Conservation (phyloP, 345 rosid species). For the Iberis pinnata region DNA sequence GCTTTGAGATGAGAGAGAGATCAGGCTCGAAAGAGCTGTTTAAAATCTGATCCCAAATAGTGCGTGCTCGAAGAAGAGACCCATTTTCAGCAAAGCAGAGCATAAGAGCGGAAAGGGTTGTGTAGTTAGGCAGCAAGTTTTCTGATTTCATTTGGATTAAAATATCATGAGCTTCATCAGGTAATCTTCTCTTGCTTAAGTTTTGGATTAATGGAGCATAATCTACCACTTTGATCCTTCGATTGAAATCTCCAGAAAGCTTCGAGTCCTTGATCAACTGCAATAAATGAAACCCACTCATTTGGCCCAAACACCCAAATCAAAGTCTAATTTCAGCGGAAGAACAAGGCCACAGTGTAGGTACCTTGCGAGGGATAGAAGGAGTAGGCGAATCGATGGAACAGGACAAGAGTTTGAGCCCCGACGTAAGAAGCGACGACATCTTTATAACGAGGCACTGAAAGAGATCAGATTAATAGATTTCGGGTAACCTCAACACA, state of each 20-base stretch:
- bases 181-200: constrained; percentile 28
- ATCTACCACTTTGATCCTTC: constrained; percentile 29
- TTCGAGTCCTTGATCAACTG: constrained; percentile 34
- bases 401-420: constrained; percentile 16
- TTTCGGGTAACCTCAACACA: too few relatives aligned
- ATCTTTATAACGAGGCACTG: too few relatives aligned
- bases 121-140: constrained; percentile 27
- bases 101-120: constrained; percentile 45
- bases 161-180: constrained; percentile 39
- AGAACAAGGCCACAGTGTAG: too few relatives aligned
- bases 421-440: constrained; percentile 13
- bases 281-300: too few relatives aligned
- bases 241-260: constrained; percentile 15
- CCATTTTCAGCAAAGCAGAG: constrained; percentile 44
- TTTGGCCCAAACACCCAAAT: too few relatives aligned
- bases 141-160: constrained; percentile 39
- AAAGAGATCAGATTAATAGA: too few relatives aligned
- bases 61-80: constrained; percentile 36
- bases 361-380: constrained; percentile 33
- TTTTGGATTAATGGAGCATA: constrained; percentile 35
- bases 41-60: constrained; percentile 46
- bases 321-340: too few relatives aligned
- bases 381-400: constrained; percentile 19
- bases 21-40: constrained; percentile 39
- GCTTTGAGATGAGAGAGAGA: constrained; percentile 32